phyloP scores from a whole-genome alignment of 225 moss, liverwort and hornwort genomes.

The Pleurozium schreberi region DNA sequence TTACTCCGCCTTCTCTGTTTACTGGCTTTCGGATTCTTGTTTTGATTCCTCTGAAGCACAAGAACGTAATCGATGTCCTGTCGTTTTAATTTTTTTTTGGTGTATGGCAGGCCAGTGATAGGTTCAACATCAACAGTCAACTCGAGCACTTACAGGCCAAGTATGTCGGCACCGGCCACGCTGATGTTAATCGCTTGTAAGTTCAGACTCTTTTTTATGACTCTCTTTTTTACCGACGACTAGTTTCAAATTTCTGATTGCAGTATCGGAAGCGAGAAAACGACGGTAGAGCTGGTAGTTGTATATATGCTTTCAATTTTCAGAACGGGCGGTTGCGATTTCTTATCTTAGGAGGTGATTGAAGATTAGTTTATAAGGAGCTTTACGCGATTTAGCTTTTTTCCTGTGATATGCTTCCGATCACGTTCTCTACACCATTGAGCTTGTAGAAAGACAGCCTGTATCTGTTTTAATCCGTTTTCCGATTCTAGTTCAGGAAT shows the following conservation, averaged over 20 bases:
- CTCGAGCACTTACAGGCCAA: slow-evolving; percentile 92
- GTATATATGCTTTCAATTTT: neutral
- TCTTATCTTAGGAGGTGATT: neutral
- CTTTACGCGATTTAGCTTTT: neutral
- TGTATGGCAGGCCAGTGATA: slow-evolving; percentile 64
- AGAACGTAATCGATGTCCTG: neutral
- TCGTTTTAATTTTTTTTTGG: neutral
- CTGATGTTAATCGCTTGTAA: slow-evolving; percentile 85
- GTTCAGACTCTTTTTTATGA: neutral
- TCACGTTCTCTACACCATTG: neutral
- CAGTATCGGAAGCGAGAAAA: neutral
- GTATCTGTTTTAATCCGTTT: neutral
- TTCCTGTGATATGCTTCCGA: neutral
- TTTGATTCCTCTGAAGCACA: neutral
- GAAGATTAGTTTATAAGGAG: neutral
- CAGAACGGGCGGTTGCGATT: neutral
- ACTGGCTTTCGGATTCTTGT: neutral
- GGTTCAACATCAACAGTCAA: slow-evolving; percentile 91
- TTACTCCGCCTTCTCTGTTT: neutral
- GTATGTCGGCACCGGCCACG: slow-evolving; percentile 88
- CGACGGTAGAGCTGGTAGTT: neutral
- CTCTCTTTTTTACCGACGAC: neutral
- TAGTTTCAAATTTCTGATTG: neutral
- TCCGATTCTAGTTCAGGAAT: neutral
- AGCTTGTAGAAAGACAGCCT: neutral